Base-by-base conservation (phyloP, 805 yeast species). In the Kockiozyma suomiensis region DNA sequence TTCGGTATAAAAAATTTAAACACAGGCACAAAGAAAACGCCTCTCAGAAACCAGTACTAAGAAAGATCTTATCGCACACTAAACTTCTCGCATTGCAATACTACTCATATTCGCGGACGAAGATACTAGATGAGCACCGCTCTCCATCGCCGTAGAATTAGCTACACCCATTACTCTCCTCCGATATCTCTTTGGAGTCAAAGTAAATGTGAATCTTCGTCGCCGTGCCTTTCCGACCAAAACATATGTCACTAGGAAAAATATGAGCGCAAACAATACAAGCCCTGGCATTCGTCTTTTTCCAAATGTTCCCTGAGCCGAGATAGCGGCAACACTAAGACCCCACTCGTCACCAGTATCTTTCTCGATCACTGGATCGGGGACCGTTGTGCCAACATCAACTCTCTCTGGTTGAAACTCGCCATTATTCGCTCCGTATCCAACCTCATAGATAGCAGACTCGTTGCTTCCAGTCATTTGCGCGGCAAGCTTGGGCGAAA, bases 261-360 rank as follows among this genome's bases (percentile, higher is more conserved):
- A 61, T 1, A 62, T 53, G 26, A 46, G 4, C 13, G 56, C 59
- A 43, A 62, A 62, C 50, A 62, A 19, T 19, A 62, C n/a, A 43
- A 62, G 35, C 1, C 66, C 66, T 4, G 66, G 66, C 21, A 62
- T 5, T 21, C 66, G 47, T 23, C 66, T 46, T 15, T 56, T 54
- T 8, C 59, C 51, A 19, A 60, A 50, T 13, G 66, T 52, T 19
- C 61, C 55, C 47, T 61, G 61, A 12, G 55, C 8, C 7, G 65
- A 30, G 12, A 56, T 30, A 13, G 47, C 33, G 10, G 49, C 19
- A 10, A 35, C 45, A 26, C 51, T 57, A 15, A 55, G 28, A 6
- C 50, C 50, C 28, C 45, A 54, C 4, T 23, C 48, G 25, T 26
- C 33, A 23, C 41, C 59, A 3, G 43, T 55, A 13, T 46, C 42